These are phyloP conservation scores for Rhodotorula taiwanensis DNA, from an alignment of 768 basidiomycete species.

Conservation along the genomic window DNA sequence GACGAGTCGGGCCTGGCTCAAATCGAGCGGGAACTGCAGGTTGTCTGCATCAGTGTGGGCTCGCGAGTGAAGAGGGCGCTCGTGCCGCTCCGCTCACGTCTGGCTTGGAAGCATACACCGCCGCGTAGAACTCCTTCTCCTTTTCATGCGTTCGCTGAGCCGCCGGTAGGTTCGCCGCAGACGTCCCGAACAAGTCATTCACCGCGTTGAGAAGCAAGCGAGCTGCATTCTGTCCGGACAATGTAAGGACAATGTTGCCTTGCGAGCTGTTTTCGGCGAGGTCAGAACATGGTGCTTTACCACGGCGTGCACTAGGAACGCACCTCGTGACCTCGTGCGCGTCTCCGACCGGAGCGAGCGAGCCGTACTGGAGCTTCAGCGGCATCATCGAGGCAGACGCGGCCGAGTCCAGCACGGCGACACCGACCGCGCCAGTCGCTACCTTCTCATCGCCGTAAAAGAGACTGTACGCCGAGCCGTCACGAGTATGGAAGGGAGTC, in stretches of 20 bases:
- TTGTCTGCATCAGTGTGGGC: neutral
- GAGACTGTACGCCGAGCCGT: conserved; percentile 15
- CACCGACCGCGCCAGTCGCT: conserved; percentile 21
- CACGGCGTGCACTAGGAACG: no score
- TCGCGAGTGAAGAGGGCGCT: neutral
- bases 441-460: neutral
- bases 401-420: conserved; percentile 12
- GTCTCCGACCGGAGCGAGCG: conserved; percentile 1
- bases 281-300: no score
- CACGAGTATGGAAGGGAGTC: conserved; percentile 26
- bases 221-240: conserved; percentile 29
- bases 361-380: conserved; percentile 14
- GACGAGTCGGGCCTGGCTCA: conserved; percentile 20
- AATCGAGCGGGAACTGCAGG: neutral
- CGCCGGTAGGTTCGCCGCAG: neutral
- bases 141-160: conserved; percentile 15
- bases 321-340: conserved; percentile 22
- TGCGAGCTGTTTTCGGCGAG: conserved; percentile 9
- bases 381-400: neutral
- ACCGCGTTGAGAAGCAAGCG: conserved; percentile 23
- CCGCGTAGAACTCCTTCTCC: conserved; percentile 36
- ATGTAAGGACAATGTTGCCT: conserved; percentile 33
- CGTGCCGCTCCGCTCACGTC: no score
- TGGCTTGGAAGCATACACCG: conserved; percentile 9
- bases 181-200: conserved; percentile 20